phyloP scores from a whole-genome alignment of 306 rosid species.

The Cajanus cajan region DNA sequence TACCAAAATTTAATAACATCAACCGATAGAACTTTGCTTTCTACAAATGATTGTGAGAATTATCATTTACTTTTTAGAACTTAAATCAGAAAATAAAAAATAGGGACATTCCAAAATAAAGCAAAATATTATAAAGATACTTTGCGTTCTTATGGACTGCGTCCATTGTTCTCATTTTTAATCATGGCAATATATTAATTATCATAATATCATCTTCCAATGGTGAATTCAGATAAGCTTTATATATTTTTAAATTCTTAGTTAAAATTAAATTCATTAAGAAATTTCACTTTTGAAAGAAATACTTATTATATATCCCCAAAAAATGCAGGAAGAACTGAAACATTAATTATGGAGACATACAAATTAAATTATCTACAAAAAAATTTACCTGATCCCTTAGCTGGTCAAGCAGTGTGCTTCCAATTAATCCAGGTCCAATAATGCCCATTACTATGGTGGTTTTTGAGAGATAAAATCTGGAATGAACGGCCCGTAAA shows the following conservation, averaged over 20 bases:
- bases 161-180: not conserved
- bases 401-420: conserved; percentile 74
- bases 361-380: not conserved
- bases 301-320: too few relatives aligned
- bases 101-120: too few relatives aligned
- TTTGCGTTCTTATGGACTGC: not conserved
- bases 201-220: too few relatives aligned
- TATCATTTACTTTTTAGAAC: not conserved
- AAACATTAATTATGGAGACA: not conserved
- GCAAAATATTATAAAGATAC: not conserved
- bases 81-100: too few relatives aligned
- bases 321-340: not conserved
- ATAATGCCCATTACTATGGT: conserved; percentile 77
- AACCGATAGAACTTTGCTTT: not conserved
- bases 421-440: conserved; percentile 83
- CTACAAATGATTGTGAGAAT: not conserved
- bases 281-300: too few relatives aligned
- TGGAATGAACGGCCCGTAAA: conserved; percentile 76
- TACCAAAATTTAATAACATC: not conserved
- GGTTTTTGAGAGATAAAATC: conserved; percentile 75
- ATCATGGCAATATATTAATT: not conserved
- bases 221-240: too few relatives aligned
- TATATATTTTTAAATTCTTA: too few relatives aligned
- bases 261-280: too few relatives aligned
- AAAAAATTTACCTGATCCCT: conserved; percentile 67